Conservation (phyloP, 495 filamentous ascomycete species). For the Xylaria castorea region DNA sequence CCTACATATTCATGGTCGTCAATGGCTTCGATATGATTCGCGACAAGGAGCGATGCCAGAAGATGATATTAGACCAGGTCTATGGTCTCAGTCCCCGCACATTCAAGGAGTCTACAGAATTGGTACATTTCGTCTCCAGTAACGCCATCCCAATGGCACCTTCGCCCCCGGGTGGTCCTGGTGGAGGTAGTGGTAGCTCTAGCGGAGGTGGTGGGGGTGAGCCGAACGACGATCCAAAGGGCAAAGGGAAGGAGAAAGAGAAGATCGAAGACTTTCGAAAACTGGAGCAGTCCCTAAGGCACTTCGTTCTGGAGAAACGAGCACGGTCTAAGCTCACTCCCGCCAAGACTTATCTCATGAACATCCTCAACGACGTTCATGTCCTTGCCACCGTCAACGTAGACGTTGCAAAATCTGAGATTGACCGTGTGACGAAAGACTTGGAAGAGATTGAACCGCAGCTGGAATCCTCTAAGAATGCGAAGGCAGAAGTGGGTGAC, state of each 20-base stretch:
- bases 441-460: constrained; percentile 82
- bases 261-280: constrained; percentile 87
- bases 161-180: constrained; percentile 57
- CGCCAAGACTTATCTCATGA: constrained; percentile 94
- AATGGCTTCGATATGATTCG: constrained; percentile 95
- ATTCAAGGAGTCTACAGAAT: constrained; percentile 87
- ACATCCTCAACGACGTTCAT: constrained; percentile 85
- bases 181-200: constrained; percentile 66
- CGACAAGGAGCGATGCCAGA: constrained; percentile 81
- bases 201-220: constrained; percentile 61
- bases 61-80: constrained; percentile 92
- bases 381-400: constrained; percentile 84
- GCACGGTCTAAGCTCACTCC: constrained; percentile 95
- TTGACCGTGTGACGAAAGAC: constrained; percentile 82
- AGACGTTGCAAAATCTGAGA: constrained; percentile 83
- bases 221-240: constrained; percentile 72
- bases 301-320: constrained; percentile 95
- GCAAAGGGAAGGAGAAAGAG: constrained; percentile 88
- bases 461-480: constrained; percentile 82
- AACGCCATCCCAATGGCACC: constrained; percentile 83
- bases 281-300: constrained; percentile 83
- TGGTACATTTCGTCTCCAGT: constrained; percentile 97
- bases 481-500: constrained; percentile 80
- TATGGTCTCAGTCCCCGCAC: constrained; percentile 83
- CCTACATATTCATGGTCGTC: constrained; percentile 98